These are phyloP conservation scores for Elaeis guineensis DNA, from an alignment of 176 grass and related monocot genomes.

Conservation along the genomic window DNA sequence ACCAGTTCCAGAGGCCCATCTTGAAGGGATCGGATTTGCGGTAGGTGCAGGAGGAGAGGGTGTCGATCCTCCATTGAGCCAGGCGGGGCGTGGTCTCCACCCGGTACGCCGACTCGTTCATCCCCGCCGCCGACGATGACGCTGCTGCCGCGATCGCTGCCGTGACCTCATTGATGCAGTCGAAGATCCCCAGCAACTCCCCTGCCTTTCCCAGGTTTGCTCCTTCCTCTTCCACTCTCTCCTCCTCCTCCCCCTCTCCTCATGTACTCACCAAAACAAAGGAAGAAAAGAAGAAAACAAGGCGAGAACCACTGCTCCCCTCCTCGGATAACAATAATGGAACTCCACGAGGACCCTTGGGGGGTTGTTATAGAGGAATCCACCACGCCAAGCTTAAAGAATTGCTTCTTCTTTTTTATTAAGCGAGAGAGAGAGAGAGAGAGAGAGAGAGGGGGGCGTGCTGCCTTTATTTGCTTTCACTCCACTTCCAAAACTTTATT, in stretches of 20 bases:
- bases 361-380: background rate
- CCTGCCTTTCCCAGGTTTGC: slow-evolving; percentile 68
- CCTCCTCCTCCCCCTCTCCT: slow-evolving; percentile 42
- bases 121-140: slow-evolving; percentile 23
- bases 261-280: background rate
- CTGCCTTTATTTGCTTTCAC: slow-evolving; percentile 29
- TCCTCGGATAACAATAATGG: background rate
- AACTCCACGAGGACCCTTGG: too few relatives aligned
- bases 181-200: slow-evolving; percentile 73
- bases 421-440: too few relatives aligned
- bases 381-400: slow-evolving; percentile 43
- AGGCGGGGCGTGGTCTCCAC: slow-evolving; percentile 81
- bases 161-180: slow-evolving; percentile 92
- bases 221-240: slow-evolving; percentile 11
- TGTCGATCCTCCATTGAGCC: slow-evolving; percentile 88
- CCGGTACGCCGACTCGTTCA: slow-evolving; percentile 44
- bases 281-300: slow-evolving; percentile 1
- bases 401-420: slow-evolving; percentile 40
- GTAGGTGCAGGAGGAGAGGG: slow-evolving; percentile 61
- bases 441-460: background rate
- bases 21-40: slow-evolving; percentile 88
- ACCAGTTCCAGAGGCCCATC: slow-evolving; percentile 97
- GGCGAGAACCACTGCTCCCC: slow-evolving; percentile 9
- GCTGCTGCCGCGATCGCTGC: slow-evolving; percentile 60
- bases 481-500: slow-evolving; percentile 7